Conservation (phyloP, 805 yeast species). For the Wickerhamiella shivajii region DNA sequence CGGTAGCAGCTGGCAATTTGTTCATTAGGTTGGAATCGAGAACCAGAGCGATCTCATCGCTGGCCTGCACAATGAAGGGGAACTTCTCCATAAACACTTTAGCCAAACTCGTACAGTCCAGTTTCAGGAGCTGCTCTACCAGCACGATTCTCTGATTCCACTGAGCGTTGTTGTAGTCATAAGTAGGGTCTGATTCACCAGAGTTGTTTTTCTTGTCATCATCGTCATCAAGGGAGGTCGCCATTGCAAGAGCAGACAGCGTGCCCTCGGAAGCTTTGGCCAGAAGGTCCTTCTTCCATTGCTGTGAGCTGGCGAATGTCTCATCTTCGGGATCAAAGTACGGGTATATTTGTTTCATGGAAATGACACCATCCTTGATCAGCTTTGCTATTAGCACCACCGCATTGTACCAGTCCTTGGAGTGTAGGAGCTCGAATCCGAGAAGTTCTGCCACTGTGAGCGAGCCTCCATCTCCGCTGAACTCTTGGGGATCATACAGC, state of each 20-base stretch:
- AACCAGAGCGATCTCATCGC: neutral
- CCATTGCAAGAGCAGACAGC: constrained; percentile 2
- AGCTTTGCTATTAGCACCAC: neutral
- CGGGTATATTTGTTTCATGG: constrained; percentile 1
- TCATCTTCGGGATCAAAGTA: constrained; percentile 1
- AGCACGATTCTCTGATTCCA: constrained; percentile 2
- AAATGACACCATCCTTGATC: neutral
- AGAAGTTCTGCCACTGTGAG: neutral
- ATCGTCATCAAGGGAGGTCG: constrained; percentile 1
- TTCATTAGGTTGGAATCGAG: neutral
- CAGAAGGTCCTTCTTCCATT: constrained; percentile 1
- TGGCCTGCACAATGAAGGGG: constrained; percentile 5
- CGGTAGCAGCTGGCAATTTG: neutral
- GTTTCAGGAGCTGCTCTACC: neutral
- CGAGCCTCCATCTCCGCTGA: neutral
- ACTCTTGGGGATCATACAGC: neutral
- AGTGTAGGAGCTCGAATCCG: neutral
- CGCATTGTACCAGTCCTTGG: neutral
- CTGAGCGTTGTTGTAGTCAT: neutral
- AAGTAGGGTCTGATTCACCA: neutral
- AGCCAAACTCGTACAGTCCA: neutral
- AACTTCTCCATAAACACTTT: neutral
- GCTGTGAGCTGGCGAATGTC: neutral
- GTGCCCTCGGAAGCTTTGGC: neutral
- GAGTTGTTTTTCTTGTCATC: neutral